Conservation (phyloP, 2,329 filamentous ascomycete species). For the Stachybotrys echinatus region DNA sequence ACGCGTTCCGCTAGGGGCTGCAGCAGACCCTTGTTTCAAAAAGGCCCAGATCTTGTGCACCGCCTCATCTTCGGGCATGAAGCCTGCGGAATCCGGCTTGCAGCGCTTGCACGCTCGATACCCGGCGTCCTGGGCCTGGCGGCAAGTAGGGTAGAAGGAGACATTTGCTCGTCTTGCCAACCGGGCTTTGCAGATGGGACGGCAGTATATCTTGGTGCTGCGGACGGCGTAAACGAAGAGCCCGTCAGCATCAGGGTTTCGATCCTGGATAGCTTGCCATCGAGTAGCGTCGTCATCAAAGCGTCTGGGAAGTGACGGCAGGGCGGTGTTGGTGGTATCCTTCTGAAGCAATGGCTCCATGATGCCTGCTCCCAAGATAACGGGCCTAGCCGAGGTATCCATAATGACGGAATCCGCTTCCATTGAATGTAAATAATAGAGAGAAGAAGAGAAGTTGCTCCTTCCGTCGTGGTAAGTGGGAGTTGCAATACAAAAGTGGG, state of each 20-base stretch:
- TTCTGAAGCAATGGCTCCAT: too few species aligned
- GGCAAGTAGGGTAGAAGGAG: constrained; percentile 41
- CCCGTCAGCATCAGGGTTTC: constrained; percentile 29
- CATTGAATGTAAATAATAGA: too few species aligned
- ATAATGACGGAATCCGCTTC: too few species aligned
- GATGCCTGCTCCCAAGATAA: too few species aligned
- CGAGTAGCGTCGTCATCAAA: constrained; percentile 25
- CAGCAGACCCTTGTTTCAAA: constrained; percentile 16
- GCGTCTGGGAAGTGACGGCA: background rate
- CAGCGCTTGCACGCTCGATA: constrained; percentile 56
- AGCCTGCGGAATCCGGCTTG: constrained; percentile 33
- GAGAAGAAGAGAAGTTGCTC: too few species aligned
- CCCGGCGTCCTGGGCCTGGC: constrained; percentile 39
- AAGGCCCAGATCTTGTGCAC: constrained; percentile 34
- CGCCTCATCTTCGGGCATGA: constrained; percentile 36
- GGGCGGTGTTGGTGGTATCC: background rate
- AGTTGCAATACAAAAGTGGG: too few species aligned
- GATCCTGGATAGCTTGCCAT: constrained; percentile 29
- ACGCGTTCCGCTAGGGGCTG: constrained; percentile 8
- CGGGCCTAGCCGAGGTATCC: too few species aligned
- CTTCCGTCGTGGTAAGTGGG: too few species aligned
- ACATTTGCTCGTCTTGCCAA: constrained; percentile 58
- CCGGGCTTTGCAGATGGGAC: constrained; percentile 55
- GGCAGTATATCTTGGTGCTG: constrained; percentile 50
- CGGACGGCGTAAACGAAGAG: constrained; percentile 37